Base-by-base conservation (phyloP, 305 asterid species). In the Fraxinus greggii region DNA sequence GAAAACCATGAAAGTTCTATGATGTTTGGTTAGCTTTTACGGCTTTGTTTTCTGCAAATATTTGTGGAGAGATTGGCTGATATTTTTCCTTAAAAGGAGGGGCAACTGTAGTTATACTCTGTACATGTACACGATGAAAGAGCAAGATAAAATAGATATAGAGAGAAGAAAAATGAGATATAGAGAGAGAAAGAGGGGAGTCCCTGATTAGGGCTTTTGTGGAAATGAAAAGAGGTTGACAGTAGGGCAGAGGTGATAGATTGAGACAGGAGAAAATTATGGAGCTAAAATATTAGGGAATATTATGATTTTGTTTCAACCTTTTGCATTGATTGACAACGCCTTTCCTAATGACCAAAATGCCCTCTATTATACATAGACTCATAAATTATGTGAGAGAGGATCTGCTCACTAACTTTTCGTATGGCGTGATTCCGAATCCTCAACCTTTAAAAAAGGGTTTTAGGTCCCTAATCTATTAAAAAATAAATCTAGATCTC, bases 301-400 rank as follows among this genome's bases (percentile, higher is more conserved):
- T 89, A 91, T 87, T 85, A 89, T 88, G 89, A 86, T 88, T 88
- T 88, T 88, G 89, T 87, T 89, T 87, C 67, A 76, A 45, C 85
- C 88, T 87, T 87, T 88, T 83, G 82, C 86, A 75, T 85, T 91
- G 94, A 91, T 91, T 91, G 93, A 89, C 94, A 89, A 86, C 75
- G 74, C 92, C 86, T 89, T 76, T 63, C 4, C 4, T 3, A 88
- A 82, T 89, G 78, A 91, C 92, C 77, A 84, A 80, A 87, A 81
- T 86, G 29, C 15, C 89, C 90, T 54, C 76, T 73, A 45, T 45
- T 45, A 12, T 45, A n/a, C n/a, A n/a, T n/a, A n/a, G n/a, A n/a
- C n/a, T n/a, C n/a, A n/a, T n/a, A n/a, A n/a, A n/a, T n/a, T n/a
- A n/a, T n/a, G n/a, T n/a, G n/a, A n/a, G n/a, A n/a, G n/a, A n/a